Percentiles rank a stretch among this genome's conserved stretches.
These are phyloP conservation scores for Endocarpon pusillum DNA, from an alignment of 495 filamentous ascomycete species.

Conservation along the genomic window DNA sequence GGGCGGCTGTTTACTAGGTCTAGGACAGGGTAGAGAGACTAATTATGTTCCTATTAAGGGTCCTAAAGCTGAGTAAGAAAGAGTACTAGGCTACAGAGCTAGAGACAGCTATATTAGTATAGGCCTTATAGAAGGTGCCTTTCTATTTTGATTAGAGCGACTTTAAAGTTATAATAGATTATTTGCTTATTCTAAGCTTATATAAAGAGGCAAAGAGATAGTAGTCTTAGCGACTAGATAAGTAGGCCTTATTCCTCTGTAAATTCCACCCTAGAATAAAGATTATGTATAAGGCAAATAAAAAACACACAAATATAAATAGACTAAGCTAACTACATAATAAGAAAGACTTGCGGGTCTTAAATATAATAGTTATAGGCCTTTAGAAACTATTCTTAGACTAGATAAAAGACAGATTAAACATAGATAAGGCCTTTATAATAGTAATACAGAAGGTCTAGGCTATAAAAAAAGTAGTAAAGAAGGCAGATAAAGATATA, in stretches of 20 bases:
- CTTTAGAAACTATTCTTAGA: too few species aligned
- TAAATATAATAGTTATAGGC: too few species aligned
- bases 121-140: conserved; percentile 1
- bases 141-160: conserved; percentile 1
- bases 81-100: conserved; percentile 7
- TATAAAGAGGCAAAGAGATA: neutral
- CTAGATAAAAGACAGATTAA: too few species aligned
- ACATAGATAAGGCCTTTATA: too few species aligned
- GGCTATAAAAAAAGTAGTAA: too few species aligned
- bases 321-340: too few species aligned
- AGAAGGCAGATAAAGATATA: too few species aligned
- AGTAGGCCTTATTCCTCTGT: neutral
- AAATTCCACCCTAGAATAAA: neutral
- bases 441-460: too few species aligned
- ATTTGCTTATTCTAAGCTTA: neutral
- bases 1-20: neutral
- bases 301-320: too few species aligned
- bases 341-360: too few species aligned
- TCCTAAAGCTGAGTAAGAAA: neutral
- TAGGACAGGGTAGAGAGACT: neutral
- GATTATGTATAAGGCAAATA: too few species aligned
- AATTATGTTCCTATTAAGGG: conserved; percentile 3
- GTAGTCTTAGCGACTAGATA: neutral
- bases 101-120: conserved; percentile 2
- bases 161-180: conserved; percentile 1